Base-by-base conservation (phyloP, 75 land plant genomes). In the Cryptomeria japonica region DNA sequence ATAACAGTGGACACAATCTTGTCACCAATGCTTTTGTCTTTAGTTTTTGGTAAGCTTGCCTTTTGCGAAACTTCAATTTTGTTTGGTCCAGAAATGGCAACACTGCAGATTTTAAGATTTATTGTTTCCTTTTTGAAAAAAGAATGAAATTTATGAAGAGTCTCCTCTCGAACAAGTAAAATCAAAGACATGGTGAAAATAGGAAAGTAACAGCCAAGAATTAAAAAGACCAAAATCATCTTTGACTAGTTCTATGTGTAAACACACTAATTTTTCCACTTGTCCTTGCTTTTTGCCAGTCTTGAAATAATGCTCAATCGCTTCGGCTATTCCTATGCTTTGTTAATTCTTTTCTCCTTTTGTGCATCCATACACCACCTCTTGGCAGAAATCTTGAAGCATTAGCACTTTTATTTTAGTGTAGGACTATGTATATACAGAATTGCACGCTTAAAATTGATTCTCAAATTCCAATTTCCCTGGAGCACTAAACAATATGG, bases 11-110 rank as follows among this genome's bases (percentile, higher is more conserved):
- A 61, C 95, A 86, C 72, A 87, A 94, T 86, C 93, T 83, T 64
- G 95, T 96, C 38, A 92, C 95, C 3, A 93, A 97, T 92, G 92
- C 95, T 84, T 97, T 96, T 87, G 94, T 95, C 25, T 95, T 89
- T 89, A 95, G 96, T 53, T 96, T 97, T 89, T 97, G 99, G 99
- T 97, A 88, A 90, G 86, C 85, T 76, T 25, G 47, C 46, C 53
- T 82, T 75, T 12, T 64, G n/a, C 28, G n/a, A 64, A 64, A 25
- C 70, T 64, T 64, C n/a, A 1, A 34, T 75, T 34, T 32, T 75
- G 77, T 75, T 14, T 51, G n/a, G 6, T 64, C 70, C 37, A 75
- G 34, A 75, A 34, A 75, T 75, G 34, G 77, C 16, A 75, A 34
- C 37, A 75, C 16, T 11, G 38, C 77, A 75, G 37, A 75, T 32